phyloP scores from a whole-genome alignment of 2,329 filamentous ascomycete genomes.

The Nemania sp. region DNA sequence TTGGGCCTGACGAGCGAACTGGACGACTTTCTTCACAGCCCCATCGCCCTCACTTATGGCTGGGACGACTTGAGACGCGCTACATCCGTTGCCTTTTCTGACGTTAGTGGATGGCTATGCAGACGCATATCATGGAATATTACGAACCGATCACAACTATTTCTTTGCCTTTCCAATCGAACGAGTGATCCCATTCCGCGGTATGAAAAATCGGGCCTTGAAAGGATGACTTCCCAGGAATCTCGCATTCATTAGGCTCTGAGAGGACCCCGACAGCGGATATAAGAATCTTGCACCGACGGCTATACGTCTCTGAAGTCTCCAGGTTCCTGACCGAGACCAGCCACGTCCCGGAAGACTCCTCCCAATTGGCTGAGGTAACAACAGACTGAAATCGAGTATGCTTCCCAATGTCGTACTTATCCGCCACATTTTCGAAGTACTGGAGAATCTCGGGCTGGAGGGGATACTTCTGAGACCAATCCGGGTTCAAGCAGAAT shows the following conservation, averaged over 20 bases:
- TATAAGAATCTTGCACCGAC: slow-evolving; percentile 21
- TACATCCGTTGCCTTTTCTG: slow-evolving; percentile 22
- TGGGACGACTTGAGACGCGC: slow-evolving; percentile 20
- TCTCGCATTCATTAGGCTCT: slow-evolving; percentile 9
- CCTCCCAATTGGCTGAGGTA: slow-evolving; percentile 15
- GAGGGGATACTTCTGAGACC: slow-evolving; percentile 21
- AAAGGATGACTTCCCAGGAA: slow-evolving; percentile 15
- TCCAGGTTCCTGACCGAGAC: slow-evolving; percentile 19
- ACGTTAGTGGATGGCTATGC: not conserved
- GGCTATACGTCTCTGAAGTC: slow-evolving; percentile 10
- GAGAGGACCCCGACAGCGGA: slow-evolving; percentile 20
- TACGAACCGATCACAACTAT: slow-evolving; percentile 20
- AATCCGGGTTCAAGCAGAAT: slow-evolving; percentile 17
- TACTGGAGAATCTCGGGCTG: slow-evolving; percentile 24
- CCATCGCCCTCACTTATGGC: slow-evolving; percentile 11
- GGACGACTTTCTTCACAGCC: slow-evolving; percentile 19
- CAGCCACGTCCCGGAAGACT: slow-evolving; percentile 17
- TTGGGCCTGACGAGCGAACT: slow-evolving; percentile 23
- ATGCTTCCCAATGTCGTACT: slow-evolving; percentile 18
- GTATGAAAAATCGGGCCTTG: slow-evolving; percentile 21
- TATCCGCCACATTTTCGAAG: slow-evolving; percentile 9
- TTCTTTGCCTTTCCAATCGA: slow-evolving; percentile 21
- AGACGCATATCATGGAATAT: not conserved
- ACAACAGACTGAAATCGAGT: slow-evolving; percentile 10
- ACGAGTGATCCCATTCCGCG: slow-evolving; percentile 21